Evolutionary conservation across 805 yeast genomes (phyloP).

Genomic region (Myxozyma mucilagina): DNA sequence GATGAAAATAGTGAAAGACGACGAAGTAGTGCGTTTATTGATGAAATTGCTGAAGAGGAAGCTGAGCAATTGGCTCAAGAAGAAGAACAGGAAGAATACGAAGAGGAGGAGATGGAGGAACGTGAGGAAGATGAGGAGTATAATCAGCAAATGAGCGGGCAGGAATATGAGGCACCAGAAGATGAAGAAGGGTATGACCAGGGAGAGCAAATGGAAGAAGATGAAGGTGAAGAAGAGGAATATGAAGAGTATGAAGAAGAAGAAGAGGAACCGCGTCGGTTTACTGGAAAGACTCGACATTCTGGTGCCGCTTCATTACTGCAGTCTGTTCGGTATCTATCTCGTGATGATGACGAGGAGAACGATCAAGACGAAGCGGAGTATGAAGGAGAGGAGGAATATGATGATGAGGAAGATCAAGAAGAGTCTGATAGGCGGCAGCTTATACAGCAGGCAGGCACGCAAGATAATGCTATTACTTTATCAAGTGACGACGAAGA

Average conservation of each 20-base stretch:
- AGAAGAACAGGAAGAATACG: not conserved
- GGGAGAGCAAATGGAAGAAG: not conserved
- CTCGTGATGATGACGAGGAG: not conserved
- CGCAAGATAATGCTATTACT: not conserved
- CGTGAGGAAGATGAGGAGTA: not conserved
- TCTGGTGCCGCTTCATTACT: not conserved
- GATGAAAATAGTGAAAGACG: conserved; percentile 1
- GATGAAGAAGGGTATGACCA: not conserved
- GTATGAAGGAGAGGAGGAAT: not conserved
- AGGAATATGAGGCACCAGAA: not conserved
- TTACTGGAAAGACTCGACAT: conserved; percentile 2
- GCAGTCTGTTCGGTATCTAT: not conserved
- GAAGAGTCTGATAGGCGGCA: not conserved
- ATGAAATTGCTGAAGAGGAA: not conserved
- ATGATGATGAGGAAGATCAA: conserved; percentile 2
- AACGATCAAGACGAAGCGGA: not conserved
- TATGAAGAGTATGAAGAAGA: not conserved
- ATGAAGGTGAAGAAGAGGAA: not conserved
- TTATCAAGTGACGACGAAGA: conserved; percentile 7
- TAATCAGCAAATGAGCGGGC: not conserved
- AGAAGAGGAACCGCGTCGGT: not conserved
- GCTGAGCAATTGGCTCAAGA: not conserved
- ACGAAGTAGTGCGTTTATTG: conserved; percentile 1
- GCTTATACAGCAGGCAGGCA: not conserved
- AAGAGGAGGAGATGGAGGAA: not conserved